Evolutionary conservation across 805 yeast genomes (phyloP), one percentile per base, ranked within the genome.

Genomic region (Barnettozyma sucrosica): DNA sequence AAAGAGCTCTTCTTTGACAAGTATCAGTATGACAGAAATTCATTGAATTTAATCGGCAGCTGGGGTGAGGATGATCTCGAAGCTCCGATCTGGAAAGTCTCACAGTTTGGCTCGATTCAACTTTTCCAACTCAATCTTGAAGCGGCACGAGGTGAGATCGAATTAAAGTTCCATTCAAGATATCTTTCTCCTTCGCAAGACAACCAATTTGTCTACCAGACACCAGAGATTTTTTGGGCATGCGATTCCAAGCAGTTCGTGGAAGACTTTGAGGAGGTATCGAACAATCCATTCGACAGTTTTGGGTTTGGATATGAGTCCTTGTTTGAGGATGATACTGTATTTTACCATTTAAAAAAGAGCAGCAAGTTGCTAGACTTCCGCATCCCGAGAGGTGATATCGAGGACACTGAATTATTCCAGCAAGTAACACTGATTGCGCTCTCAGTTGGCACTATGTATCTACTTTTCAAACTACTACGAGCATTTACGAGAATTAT

Each of bases 51-150:
- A 14, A 32, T 73, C 1, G 67, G 66, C 2, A 59, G 72, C 1
- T 75, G 75, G 73, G 84, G 84, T 3, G 79, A 76, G 45, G 65
- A 70, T n/a, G 81, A 80, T 55, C 62, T 80, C 21, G 85, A 80
- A 53, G 69, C 71, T 30, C 85, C 85, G 5, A 72, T 65, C 30
- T 80, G 79, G 71, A 63, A 64, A 25, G 66, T 67, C 7, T 49
- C 55, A 3, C 55, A 65, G 21, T 74, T 74, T 71, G 83, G 83
- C 1, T 71, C 79, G 4, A 66, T 70, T 39, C 69, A 70, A 19
- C 55, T 79, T 19, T 64, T 77, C 28, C 65, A 63, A 41, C 49
- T 74, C 13, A 26, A 42, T 5, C 24, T 8, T 19, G 26, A 30
- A 14, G 8, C 54, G n/a, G 50, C 55, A 13, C 43, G 50, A 23